phyloP scores from a whole-genome alignment of 2,329 filamentous ascomycete species.

The Xylaria sp. region DNA sequence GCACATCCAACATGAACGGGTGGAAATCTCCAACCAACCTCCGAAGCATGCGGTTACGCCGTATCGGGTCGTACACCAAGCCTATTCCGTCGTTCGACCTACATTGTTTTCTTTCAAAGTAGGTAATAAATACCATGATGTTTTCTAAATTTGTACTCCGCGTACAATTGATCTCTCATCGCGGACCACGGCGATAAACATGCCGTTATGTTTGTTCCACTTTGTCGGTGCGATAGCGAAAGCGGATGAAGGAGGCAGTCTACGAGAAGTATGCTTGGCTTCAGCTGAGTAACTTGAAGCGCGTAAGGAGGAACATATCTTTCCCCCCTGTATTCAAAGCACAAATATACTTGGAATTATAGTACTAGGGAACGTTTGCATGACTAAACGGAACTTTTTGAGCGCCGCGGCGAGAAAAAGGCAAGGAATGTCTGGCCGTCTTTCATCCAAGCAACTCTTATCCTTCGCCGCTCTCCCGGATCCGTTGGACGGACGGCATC shows the following conservation, averaged over 20 bases:
- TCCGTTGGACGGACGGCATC: neutral
- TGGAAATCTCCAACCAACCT: conserved; percentile 17
- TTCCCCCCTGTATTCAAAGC: neutral
- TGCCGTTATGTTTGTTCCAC: neutral
- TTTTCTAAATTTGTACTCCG: neutral
- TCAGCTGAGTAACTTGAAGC: neutral
- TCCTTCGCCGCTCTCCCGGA: neutral
- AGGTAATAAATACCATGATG: neutral
- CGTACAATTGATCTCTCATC: neutral
- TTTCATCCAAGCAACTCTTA: neutral
- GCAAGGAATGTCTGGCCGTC: too few relatives aligned
- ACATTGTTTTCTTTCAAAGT: neutral
- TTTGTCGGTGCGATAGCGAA: neutral
- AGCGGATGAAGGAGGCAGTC: neutral
- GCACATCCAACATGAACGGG: neutral
- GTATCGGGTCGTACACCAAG: neutral
- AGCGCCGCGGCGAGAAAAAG: neutral
- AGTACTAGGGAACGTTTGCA: too few relatives aligned
- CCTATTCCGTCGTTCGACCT: neutral
- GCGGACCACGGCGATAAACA: neutral
- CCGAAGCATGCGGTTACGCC: conserved; percentile 5
- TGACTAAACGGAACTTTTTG: neutral
- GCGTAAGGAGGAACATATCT: neutral
- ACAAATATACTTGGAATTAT: too few relatives aligned
- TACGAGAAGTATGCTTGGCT: too few relatives aligned